Base-by-base conservation (phyloP, 1,139 yeast species). In the Diutina catenulata region DNA sequence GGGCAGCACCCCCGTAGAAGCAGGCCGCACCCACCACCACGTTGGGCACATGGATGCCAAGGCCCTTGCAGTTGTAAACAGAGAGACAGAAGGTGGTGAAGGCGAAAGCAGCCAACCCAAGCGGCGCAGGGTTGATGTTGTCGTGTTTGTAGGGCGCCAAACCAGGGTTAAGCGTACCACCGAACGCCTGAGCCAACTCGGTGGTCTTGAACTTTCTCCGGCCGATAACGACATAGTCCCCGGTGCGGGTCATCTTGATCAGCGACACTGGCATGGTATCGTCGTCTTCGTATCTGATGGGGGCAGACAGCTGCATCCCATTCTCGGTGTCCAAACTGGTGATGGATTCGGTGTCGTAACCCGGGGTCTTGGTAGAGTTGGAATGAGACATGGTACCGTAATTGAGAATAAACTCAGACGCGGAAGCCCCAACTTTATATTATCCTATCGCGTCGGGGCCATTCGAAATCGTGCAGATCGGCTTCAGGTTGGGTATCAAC, bases 1-100 rank as follows among this genome's bases (percentile, higher is more conserved):
- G 81, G 40, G 74, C 70, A 27, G 69, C 63, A 33, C 88, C 88
- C 19, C 87, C 82, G 43, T 37, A 48, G 52, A 76, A 74, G 54
- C 73, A 64, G 31, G 72, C 66, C 33, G 68, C 56, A 33, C 74
- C 65, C 19, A 70, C 64, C 33, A 73, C 58, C 15, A 72, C 57
- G 39, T 70, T 67, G 18, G 69, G 64, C 21, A 64, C 60, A 4
- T 64, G 55, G 31, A 73, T 68, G 25, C 75, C 74, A 56, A 70
- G 63, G 24, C 79, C 78, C 33, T 65, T 68, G 37, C 73, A 64
- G 39, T 73, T 64, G 42, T 60, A 56, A 56, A 75, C 55, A 33
- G 74, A 68, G 37, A 71, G 57, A 11, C 62, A 62, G 47, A 75
- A 64, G 1, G 79, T 70, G 24, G 74, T 64, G 43, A 69, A 47